Evolutionary conservation across 176 grass and related monocot species (phyloP).

Genomic region (Melocanna baccifera): DNA sequence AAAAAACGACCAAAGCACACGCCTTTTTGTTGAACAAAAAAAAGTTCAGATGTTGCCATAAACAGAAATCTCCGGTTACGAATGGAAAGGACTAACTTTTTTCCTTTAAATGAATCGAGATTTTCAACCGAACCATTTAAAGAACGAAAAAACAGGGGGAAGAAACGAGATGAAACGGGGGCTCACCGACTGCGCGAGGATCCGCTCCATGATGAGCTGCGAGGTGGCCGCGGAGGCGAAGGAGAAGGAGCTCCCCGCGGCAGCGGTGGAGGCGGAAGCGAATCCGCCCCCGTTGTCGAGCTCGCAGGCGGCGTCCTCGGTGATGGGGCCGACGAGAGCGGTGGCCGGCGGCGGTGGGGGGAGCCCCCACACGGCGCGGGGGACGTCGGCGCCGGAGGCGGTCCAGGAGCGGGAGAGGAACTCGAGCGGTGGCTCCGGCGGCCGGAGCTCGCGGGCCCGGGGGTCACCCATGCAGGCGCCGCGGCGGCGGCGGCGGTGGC

Average conservation of each 20-base stretch:
- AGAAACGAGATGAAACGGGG: neutral
- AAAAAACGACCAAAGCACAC: slow-evolving; percentile 38
- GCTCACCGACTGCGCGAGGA: slow-evolving; percentile 88
- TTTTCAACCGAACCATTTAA: neutral
- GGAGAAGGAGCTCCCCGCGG: slow-evolving; percentile 81
- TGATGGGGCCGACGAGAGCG: slow-evolving; percentile 37
- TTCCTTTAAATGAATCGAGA: neutral
- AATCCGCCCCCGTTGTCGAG: slow-evolving; percentile 39
- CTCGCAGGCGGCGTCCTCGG: slow-evolving; percentile 69
- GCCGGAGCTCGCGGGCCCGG: slow-evolving; percentile 45
- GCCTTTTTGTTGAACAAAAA: neutral
- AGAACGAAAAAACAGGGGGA: fast-evolving
- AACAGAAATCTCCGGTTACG: neutral
- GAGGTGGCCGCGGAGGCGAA: slow-evolving; percentile 93
- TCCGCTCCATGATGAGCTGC: slow-evolving; percentile 98
- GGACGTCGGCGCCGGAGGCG: slow-evolving; percentile 57
- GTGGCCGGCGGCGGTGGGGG: slow-evolving; percentile 29
- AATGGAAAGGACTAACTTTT: neutral
- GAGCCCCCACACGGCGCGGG: slow-evolving; percentile 4
- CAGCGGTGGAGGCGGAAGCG: neutral
- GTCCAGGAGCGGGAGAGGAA: slow-evolving; percentile 92
- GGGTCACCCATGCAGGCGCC: slow-evolving; percentile 41
- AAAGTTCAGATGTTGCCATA: neutral
- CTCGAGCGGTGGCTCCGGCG: slow-evolving; percentile 70
- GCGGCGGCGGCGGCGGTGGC: neutral